Evolutionary conservation across 176 grass and related monocot species (phyloP).

Genomic region (Musa troglodytarum): DNA sequence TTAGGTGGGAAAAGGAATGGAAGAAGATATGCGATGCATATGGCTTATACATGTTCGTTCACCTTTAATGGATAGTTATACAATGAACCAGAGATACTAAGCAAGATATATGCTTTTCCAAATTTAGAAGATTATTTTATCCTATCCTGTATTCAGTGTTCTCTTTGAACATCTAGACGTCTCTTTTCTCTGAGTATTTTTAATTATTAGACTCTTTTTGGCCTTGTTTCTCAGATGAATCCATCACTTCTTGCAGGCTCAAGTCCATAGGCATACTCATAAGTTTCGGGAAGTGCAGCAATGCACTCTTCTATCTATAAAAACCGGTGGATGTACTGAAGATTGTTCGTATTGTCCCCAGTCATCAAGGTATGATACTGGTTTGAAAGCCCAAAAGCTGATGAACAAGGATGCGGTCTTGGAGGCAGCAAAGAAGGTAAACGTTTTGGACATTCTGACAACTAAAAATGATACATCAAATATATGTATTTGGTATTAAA

Average conservation of each 20-base stretch:
- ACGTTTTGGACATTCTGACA: neutral
- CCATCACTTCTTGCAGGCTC: slow-evolving; percentile 46
- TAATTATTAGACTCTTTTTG: neutral
- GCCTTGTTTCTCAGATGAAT: slow-evolving; percentile 10
- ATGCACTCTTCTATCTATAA: slow-evolving; percentile 97
- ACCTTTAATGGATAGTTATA: too few species aligned
- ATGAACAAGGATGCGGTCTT: slow-evolving; percentile 92
- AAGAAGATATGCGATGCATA: too few species aligned
- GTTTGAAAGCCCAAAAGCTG: slow-evolving; percentile 80
- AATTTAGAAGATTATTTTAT: too few species aligned
- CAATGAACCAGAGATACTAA: too few species aligned
- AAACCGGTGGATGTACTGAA: slow-evolving; percentile 97
- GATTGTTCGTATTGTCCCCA: slow-evolving; percentile 97
- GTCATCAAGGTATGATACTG: slow-evolving; percentile 83
- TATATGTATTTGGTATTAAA: too few species aligned
- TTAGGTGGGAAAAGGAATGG: too few species aligned
- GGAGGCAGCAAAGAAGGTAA: slow-evolving; percentile 75
- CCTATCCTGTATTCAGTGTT: too few species aligned
- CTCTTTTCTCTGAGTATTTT: neutral
- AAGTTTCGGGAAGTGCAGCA: slow-evolving; percentile 97
- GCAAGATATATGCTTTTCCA: too few species aligned
- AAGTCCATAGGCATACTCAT: slow-evolving; percentile 77
- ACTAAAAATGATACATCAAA: neutral
- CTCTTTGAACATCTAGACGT: neutral
- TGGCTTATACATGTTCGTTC: too few species aligned